Conservation (phyloP, 2,329 filamentous ascomycete genomes). For the Chrysoporthe deuterocubensis region DNA sequence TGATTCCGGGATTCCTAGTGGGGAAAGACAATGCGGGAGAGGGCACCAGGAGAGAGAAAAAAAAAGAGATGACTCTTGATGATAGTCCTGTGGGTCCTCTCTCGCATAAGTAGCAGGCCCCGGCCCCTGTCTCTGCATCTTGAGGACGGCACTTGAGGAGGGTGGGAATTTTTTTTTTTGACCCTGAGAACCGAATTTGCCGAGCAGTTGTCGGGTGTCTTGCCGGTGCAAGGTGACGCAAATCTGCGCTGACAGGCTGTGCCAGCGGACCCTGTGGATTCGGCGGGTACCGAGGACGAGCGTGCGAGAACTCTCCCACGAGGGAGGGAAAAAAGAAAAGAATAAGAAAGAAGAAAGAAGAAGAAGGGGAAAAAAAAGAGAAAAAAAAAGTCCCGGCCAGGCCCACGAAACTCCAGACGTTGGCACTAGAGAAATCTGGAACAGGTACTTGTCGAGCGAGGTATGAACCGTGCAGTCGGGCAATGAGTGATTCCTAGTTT, state of each 20-base stretch:
- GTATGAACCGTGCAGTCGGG: not conserved
- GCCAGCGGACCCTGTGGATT: slow-evolving; percentile 4
- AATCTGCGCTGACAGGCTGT: slow-evolving; percentile 1
- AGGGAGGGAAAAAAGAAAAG: not conserved
- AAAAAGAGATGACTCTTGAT: not conserved
- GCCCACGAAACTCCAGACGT: not conserved
- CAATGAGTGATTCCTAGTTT: not conserved
- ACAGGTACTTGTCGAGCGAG: not conserved
- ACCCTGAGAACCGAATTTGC: not conserved
- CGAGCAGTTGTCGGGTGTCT: not conserved
- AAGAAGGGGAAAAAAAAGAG: not conserved
- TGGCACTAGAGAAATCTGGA: not conserved
- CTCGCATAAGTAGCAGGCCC: not conserved
- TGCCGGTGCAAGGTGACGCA: not conserved
- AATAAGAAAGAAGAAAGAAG: not conserved
- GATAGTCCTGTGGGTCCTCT: not conserved
- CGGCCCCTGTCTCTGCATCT: not conserved
- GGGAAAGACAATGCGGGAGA: not conserved
- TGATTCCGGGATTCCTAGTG: not conserved
- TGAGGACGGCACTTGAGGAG: not conserved
- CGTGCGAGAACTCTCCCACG: not conserved
- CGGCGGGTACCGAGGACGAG: slow-evolving; percentile 4
- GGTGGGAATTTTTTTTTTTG: not conserved
- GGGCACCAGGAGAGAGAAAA: not conserved
- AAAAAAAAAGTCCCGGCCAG: not conserved